These are phyloP conservation scores for Amorphotheca resinae DNA, from an alignment of 495 filamentous ascomycete species.

Conservation along the genomic window DNA sequence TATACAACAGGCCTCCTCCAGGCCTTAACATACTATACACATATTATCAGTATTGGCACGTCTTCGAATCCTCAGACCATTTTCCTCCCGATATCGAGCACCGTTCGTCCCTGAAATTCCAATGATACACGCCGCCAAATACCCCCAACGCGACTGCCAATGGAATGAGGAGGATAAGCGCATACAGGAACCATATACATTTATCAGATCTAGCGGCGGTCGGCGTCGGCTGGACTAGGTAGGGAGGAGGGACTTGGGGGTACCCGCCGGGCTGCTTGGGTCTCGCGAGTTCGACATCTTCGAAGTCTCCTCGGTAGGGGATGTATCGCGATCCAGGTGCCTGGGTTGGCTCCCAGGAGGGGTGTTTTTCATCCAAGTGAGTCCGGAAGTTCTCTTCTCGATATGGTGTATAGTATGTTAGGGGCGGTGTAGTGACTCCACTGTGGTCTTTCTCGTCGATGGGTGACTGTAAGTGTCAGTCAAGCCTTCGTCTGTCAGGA, in stretches of 20 bases:
- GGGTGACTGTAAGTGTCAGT: neutral
- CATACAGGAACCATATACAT: neutral
- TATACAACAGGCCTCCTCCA: too few species aligned
- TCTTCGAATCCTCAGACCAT: neutral
- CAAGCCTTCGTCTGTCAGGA: too few species aligned
- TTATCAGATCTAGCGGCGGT: neutral
- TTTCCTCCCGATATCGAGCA: neutral
- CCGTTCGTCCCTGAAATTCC: neutral
- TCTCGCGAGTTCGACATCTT: neutral
- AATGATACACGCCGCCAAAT: neutral
- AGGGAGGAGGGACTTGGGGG: too few species aligned
- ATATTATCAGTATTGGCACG: neutral
- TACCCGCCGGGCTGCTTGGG: neutral
- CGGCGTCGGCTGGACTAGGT: neutral
- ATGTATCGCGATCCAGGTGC: neutral
- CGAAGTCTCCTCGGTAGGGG: neutral
- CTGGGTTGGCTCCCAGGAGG: neutral
- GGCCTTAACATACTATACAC: too few species aligned
- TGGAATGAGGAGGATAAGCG: neutral
- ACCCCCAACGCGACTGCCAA: neutral
- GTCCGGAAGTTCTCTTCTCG: neutral
- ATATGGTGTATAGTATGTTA: neutral
- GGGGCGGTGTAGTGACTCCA: neutral
- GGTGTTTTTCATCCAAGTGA: neutral
- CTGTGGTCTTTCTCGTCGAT: neutral